Percentiles rank a stretch among this genome's conserved stretches.
These are phyloP conservation scores for Lasiosphaeria ovina DNA, from an alignment of 495 filamentous ascomycete genomes.

Conservation along the genomic window DNA sequence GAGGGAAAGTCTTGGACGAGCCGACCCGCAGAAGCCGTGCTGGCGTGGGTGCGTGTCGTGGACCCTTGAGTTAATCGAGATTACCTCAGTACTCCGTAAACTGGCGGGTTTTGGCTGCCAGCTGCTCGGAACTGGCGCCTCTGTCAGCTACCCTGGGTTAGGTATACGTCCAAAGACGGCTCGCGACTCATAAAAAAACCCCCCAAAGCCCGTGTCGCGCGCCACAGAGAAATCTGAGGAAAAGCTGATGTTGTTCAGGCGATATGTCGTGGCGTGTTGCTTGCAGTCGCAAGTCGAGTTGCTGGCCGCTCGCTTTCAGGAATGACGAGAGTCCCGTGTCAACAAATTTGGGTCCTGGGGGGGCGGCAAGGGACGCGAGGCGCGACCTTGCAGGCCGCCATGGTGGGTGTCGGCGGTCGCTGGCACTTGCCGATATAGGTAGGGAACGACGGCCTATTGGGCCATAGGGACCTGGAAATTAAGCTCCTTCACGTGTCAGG, in stretches of 20 bases:
- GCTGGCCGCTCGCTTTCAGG: neutral
- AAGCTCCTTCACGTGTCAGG: slow-evolving; percentile 22
- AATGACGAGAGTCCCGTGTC: slow-evolving; percentile 22
- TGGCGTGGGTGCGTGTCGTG: no score
- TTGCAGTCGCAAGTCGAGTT: neutral
- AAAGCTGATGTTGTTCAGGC: neutral
- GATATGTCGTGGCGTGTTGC: neutral
- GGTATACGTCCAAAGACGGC: no score
- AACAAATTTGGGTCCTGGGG: slow-evolving; percentile 30
- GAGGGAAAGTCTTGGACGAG: no score
- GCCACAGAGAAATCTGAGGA: neutral
- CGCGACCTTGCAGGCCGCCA: slow-evolving; percentile 18
- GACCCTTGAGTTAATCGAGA: no score
- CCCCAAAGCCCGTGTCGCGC: no score
- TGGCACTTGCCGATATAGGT: slow-evolving; percentile 1
- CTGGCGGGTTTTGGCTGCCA: no score
- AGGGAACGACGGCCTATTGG: slow-evolving; percentile 22
- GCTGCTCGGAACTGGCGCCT: no score
- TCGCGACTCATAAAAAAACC: no score
- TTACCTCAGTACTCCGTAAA: no score
- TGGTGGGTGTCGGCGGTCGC: slow-evolving; percentile 8
- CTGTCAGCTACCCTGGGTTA: no score
- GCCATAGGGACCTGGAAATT: slow-evolving; percentile 13
- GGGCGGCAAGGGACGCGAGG: slow-evolving; percentile 27
- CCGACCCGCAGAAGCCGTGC: no score